Base-by-base conservation (phyloP, 768 basidiomycete species). In the Boletus reticulatus region DNA sequence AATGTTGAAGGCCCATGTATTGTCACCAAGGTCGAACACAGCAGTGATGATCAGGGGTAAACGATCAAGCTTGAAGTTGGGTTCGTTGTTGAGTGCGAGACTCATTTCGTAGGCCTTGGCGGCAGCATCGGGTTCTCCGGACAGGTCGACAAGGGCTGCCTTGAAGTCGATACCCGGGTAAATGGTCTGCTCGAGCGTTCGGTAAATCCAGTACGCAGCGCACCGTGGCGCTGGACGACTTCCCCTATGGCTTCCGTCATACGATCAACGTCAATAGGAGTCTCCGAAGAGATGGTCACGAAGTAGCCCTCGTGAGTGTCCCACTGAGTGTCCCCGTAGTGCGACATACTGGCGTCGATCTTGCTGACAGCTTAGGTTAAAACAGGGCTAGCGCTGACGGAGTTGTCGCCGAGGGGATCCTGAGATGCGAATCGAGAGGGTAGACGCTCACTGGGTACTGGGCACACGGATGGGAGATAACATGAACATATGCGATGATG, bases 311-410 rank as follows among this genome's bases (percentile, higher is more conserved):
- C 68, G 17, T 70, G 68, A 4, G 68, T 68, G 43, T 68, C 68
- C 67, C 69, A 70, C 13, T 70, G 68, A 22, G 68, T 71, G 20
- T 67, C 69, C n/a, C 69, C 67, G 19, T 67, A 67, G 39, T 67
- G 69, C 41, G 67, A 65, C 69, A 71, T 71, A 24, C 48, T 68
- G 31, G 63, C 54, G 16, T 69, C 66, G n/a, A 70, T 69, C 50
- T 67, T 66, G 46, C 57, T 68, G 17, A 63, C 61, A 12, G 61
- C 43, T n/a, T n/a, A n/a, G n/a, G n/a, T n/a, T n/a, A n/a, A n/a
- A n/a, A n/a, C n/a, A n/a, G n/a, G n/a, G n/a, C n/a, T n/a, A n/a
- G n/a, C n/a, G n/a, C n/a, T n/a, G n/a, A n/a, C n/a, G n/a, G n/a
- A n/a, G n/a, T n/a, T n/a, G n/a, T n/a, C n/a, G n/a, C n/a, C n/a